Base-by-base conservation (phyloP, 2,329 filamentous ascomycete species). In the Fusarium agapanthi region DNA sequence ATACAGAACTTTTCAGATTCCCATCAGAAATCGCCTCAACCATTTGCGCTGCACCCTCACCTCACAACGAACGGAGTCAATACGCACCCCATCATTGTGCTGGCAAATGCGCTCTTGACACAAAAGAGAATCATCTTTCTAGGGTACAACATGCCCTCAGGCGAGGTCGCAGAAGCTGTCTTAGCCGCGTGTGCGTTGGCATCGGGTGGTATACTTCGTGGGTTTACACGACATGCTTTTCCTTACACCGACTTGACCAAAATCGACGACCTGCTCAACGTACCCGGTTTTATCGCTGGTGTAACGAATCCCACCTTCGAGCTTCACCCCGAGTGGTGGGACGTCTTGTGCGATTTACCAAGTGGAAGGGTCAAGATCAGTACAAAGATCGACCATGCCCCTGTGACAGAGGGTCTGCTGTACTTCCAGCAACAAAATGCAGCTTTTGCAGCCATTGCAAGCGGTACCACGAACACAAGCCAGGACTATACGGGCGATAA, bases 181-280 rank as follows among this genome's bases (percentile, higher is more conserved):
- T 88, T 99, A 14, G 96, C 95, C n/a, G 95, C 96, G 4, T 99
- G 96, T 81, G 94, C 96, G 16, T 87, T 99, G 51, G 95, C 93
- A 20, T 98, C 95, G 18, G 96, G 96, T 26, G 95, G 96, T 11
- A 86, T 97, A n/a, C 85, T 99, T 40, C 89, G 95, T 64, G 96
- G 96, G 34, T 99, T 99, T 82, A 97, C 95, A 14, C 90, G 96
- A 24, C 94, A 98, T 83, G 96, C 96, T 2, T 99, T 99, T 79
- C 96, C 96, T 5, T 99, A 99, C 79, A 99, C 96, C 2, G 96
- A 99, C 83, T 87, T 99, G 47, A 98, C 95, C 72, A 99, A 99
- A 83, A 95, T 99, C 67, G 96, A 99, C 75, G 96, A 98, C 80
- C 88, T 99, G 16, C 88, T 99, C 53, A 95, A 97, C 77, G 96